Evolutionary conservation across 192 early-diverging fungal species (phyloP), one percentile per base, ranked within the genome.

Genomic region (Chytriomyces sp.): DNA sequence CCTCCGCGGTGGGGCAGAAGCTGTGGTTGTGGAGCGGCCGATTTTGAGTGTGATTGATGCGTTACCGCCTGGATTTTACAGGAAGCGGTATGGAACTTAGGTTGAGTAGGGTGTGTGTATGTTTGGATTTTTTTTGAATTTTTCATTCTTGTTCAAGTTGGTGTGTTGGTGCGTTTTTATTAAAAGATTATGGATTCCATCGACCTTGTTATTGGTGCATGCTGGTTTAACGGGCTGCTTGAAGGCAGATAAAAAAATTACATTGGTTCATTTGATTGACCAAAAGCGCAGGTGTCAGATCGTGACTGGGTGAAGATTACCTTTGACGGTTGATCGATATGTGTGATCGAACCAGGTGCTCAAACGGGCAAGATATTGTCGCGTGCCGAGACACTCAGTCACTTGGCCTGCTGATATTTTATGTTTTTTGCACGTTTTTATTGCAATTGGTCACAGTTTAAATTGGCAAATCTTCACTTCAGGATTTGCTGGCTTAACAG

Each of bases 21-120:
- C 97, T 84, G 89, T 97, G 0, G 91, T 94, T 28, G 90, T 97
- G 13, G 97, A 99, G 85, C 86, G 95, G 75, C 94, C 96, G 7
- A 91, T 92, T 82, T 84, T 93, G 69, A 88, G 90, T 48, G 91
- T 98, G 45, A 76, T 94, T 61, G 88, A 90, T 72, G 89, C 86
- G 10, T 75, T 99, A 68, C 95, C 94, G 46, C 87, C 89, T 23
- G 93, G 90, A 8, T 97, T 89, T 84, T 92, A 93, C 80, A 91
- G 91, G 79, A 88, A 94, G 77, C 89, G 91, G 82, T 98, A 92
- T 82, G 95, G 94, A 69, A 89, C 89, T 50, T 92, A 92, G 60
- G 18, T 20, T 1, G 64, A 35, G 35, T 35, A 1, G 35, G 35
- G 35, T 35, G 35, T 35, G 35, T 35, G 35, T 5, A 16, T 16